Evolutionary conservation across 441 rosid genomes (phyloP).

Genomic region (Isatis lusitanica): DNA sequence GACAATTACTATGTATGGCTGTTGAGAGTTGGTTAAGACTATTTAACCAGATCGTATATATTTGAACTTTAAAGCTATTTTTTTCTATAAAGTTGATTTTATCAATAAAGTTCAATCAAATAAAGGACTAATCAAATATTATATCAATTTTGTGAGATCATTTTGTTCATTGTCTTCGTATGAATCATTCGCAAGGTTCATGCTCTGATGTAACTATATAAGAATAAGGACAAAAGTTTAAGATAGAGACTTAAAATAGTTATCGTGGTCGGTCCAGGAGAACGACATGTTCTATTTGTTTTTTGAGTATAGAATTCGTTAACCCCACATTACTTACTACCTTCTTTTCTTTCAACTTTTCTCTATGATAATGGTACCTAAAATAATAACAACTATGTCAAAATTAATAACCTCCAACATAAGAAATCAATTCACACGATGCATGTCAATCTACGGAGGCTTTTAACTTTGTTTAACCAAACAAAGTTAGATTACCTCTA

Average conservation of each 20-base stretch:
- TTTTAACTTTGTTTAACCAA: background rate
- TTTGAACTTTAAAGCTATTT: background rate
- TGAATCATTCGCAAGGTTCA: background rate
- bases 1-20: background rate
- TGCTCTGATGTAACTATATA: background rate
- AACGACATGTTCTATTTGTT: constrained; percentile 16
- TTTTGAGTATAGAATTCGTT: background rate
- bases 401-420: background rate
- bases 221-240: constrained; percentile 7
- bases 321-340: background rate
- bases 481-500: background rate
- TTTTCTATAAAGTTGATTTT: background rate
- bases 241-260: constrained; percentile 9
- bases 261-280: constrained; percentile 24
- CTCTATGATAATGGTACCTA: background rate
- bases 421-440: background rate
- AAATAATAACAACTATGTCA: background rate
- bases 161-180: background rate
- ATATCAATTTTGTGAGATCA: background rate
- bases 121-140: background rate
- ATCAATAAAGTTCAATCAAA: background rate
- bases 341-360: background rate
- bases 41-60: background rate
- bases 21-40: background rate
- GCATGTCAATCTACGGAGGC: background rate